Percentiles rank a stretch among this genome's conserved stretches.
Evolutionary conservation across 331 rosid genomes (phyloP).

Genomic region (Erythrophleum ivorense): DNA sequence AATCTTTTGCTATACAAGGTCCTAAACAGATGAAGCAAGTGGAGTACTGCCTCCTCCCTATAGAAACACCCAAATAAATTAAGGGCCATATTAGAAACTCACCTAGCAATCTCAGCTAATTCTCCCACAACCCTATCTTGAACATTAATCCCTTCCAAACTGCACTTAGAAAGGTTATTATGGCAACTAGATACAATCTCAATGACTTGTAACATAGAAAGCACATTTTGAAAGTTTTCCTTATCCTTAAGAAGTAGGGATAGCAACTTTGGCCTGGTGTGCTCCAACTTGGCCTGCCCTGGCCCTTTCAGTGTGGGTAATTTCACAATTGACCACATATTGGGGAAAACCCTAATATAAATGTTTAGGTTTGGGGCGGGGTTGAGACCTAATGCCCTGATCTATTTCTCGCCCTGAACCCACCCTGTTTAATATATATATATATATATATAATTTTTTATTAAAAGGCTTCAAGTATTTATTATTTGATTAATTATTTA

Average conservation of each 20-base stretch:
- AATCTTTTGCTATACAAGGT: neutral
- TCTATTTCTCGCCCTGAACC: neutral
- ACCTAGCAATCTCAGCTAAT: neutral
- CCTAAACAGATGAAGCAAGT: neutral
- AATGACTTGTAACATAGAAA: neutral
- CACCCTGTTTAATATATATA: no score
- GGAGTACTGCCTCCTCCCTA: neutral
- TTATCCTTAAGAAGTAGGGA: neutral
- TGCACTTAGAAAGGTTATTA: neutral
- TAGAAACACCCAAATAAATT: neutral
- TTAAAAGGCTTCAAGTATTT: no score
- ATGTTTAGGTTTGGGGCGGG: neutral
- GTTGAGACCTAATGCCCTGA: neutral
- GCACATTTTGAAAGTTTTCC: neutral
- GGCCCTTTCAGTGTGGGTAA: neutral
- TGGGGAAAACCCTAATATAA: neutral
- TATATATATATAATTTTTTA: no score
- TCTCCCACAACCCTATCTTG: neutral
- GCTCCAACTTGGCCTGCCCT: neutral
- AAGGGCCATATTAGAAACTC: neutral
- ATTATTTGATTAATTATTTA: neutral
- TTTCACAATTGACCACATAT: neutral
- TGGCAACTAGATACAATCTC: neutral
- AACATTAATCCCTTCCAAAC: neutral
- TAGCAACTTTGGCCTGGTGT: neutral